Evolutionary conservation across 2,329 filamentous ascomycete species (phyloP).

Genomic region (Cytospora paraplurivora): DNA sequence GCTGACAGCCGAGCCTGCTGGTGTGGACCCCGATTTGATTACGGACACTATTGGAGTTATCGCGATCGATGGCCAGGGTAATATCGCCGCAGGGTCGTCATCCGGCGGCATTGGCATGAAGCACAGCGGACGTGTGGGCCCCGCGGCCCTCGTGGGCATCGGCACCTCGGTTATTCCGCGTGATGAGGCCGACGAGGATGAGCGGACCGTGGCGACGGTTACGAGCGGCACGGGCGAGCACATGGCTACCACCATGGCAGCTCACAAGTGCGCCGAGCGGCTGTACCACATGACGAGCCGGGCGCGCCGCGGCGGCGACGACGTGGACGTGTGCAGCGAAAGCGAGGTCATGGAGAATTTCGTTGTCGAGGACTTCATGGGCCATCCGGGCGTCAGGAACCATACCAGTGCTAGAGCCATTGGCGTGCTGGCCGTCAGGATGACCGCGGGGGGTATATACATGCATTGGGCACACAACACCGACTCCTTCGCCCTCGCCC

Average conservation of each 20-base stretch:
- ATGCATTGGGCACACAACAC: slow-evolving; percentile 97
- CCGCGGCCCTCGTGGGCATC: slow-evolving; percentile 88
- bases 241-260: slow-evolving; percentile 94
- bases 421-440: slow-evolving; percentile 88
- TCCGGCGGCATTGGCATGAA: slow-evolving; percentile 99
- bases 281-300: slow-evolving; percentile 72
- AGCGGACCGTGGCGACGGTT: slow-evolving; percentile 75
- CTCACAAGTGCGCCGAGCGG: slow-evolving; percentile 81
- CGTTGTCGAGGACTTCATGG: slow-evolving; percentile 88
- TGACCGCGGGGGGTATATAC: slow-evolving; percentile 72
- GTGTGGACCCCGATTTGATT: slow-evolving; percentile 57
- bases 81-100: slow-evolving; percentile 91
- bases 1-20: slow-evolving; percentile 21
- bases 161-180: slow-evolving; percentile 86
- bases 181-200: slow-evolving; percentile 68
- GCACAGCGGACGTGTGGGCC: slow-evolving; percentile 85
- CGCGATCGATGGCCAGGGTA: slow-evolving; percentile 81
- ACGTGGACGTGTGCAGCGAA: slow-evolving; percentile 68
- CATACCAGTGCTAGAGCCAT: slow-evolving; percentile 86
- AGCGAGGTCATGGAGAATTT: slow-evolving; percentile 73
- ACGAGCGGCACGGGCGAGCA: slow-evolving; percentile 97
- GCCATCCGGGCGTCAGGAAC: slow-evolving; percentile 79
- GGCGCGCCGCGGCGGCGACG: slow-evolving; percentile 60
- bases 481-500: slow-evolving; percentile 82
- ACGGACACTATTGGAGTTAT: slow-evolving; percentile 97